Conservation (phyloP, 106 monocot genomes). For the Vanilla planifolia region DNA sequence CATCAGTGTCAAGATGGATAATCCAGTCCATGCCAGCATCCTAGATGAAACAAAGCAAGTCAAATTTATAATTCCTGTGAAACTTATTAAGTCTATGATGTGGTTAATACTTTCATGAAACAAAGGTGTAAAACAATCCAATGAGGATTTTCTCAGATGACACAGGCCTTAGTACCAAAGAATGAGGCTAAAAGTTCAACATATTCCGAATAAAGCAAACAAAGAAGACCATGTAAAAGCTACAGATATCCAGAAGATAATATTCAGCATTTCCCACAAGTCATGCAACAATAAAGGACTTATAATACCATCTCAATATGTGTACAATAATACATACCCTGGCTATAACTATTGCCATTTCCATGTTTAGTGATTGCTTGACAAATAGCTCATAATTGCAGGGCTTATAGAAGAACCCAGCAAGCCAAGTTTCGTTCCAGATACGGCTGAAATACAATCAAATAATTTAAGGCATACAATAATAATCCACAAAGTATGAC, state of each 20-base stretch:
- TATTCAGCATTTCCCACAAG: too few relatives aligned
- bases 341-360: slow-evolving; percentile 97
- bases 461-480: too few relatives aligned
- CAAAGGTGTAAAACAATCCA: too few relatives aligned
- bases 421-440: slow-evolving; percentile 93
- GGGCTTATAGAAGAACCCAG: slow-evolving; percentile 89
- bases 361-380: slow-evolving; percentile 96
- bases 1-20: slow-evolving; percentile 97
- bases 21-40: slow-evolving; percentile 93
- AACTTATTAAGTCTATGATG: neutral
- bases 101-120: too few relatives aligned
- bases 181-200: neutral
- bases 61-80: neutral
- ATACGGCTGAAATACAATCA: slow-evolving; percentile 54
- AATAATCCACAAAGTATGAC: too few relatives aligned
- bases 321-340: slow-evolving; percentile 50
- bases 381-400: slow-evolving; percentile 95
- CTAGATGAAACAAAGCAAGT: slow-evolving; percentile 19
- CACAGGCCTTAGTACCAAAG: too few relatives aligned
- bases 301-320: too few relatives aligned
- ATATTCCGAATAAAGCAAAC: neutral
- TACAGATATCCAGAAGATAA: too few relatives aligned
- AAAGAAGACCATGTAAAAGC: too few relatives aligned
- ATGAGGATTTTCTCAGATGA: too few relatives aligned
- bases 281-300: too few relatives aligned